Percentiles rank a stretch among this genome's conserved stretches.
Evolutionary conservation across 495 filamentous ascomycete genomes (phyloP).

Genomic region (Penicillium pancosmium): DNA sequence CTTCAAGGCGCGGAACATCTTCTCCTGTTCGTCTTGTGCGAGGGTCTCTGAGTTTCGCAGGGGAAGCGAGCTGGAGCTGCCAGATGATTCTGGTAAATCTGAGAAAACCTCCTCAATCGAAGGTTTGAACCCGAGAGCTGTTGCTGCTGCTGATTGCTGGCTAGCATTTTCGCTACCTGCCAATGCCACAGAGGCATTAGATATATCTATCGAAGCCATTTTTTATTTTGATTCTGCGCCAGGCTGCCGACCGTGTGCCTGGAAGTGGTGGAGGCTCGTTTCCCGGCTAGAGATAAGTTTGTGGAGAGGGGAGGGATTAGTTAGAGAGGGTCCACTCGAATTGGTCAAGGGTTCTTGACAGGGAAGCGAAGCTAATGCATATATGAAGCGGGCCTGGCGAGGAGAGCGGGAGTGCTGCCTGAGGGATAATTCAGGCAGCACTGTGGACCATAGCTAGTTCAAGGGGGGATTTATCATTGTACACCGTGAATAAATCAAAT

Average conservation of each 20-base stretch:
- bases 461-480: too few relatives aligned
- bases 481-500: background rate
- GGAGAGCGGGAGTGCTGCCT: constrained; percentile 25
- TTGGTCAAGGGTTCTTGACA: background rate
- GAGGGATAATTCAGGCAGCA: constrained; percentile 5
- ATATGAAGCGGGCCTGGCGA: background rate
- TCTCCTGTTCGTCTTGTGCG: constrained; percentile 26
- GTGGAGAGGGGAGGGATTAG: background rate
- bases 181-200: constrained; percentile 2
- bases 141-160: constrained; percentile 4
- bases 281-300: background rate
- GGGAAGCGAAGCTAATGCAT: background rate
- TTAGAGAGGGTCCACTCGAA: background rate
- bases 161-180: constrained; percentile 12
- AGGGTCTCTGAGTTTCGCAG: constrained; percentile 14
- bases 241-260: constrained; percentile 8
- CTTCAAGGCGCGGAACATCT: constrained; percentile 33
- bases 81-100: constrained; percentile 15
- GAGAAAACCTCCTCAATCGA: constrained; percentile 30
- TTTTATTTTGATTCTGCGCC: background rate
- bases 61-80: constrained; percentile 20
- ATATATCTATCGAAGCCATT: constrained; percentile 28
- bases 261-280: background rate
- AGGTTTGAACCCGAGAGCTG: constrained; percentile 27
- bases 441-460: too few relatives aligned